Evolutionary conservation across 2,329 filamentous ascomycete genomes (phyloP).

Genomic region (Clonostachys rhizophaga): DNA sequence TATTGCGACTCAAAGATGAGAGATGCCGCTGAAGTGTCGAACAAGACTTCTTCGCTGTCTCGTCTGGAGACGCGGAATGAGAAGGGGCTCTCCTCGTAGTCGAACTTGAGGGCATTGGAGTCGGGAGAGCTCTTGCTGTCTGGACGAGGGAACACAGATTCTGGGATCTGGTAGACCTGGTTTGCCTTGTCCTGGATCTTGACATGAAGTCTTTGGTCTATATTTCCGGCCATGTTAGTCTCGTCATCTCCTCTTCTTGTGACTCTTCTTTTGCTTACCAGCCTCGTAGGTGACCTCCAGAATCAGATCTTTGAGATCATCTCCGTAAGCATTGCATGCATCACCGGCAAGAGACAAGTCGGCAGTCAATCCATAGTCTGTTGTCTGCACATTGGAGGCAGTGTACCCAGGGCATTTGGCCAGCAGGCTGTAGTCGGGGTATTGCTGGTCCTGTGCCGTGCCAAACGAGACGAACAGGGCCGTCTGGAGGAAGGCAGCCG

Average conservation of each 20-base stretch:
- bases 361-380: conserved; percentile 56
- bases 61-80: conserved; percentile 54
- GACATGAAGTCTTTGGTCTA: conserved; percentile 67
- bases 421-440: conserved; percentile 5
- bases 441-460: neutral
- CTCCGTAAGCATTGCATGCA: conserved; percentile 75
- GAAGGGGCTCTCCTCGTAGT: conserved; percentile 48
- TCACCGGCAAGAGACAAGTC: conserved; percentile 64
- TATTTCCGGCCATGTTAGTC: neutral
- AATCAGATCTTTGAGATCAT: conserved; percentile 62
- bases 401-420: conserved; percentile 64
- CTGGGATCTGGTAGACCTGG: conserved; percentile 70
- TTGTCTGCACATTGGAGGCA: conserved; percentile 54
- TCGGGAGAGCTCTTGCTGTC: conserved; percentile 9
- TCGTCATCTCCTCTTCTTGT: conserved; percentile 53
- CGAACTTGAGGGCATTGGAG: conserved; percentile 40
- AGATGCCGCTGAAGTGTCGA: conserved; percentile 62
- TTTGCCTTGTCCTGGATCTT: conserved; percentile 68
- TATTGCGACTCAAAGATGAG: conserved; percentile 79
- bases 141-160: conserved; percentile 58
- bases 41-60: conserved; percentile 46
- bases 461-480: no score
- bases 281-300: conserved; percentile 50
- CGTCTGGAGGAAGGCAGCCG: no score
- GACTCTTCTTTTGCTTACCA: conserved; percentile 8